Percentiles rank a stretch among this genome's conserved stretches.
Evolutionary conservation across 768 basidiomycete genomes (phyloP).

Genomic region (Lentinula aciculospora): DNA sequence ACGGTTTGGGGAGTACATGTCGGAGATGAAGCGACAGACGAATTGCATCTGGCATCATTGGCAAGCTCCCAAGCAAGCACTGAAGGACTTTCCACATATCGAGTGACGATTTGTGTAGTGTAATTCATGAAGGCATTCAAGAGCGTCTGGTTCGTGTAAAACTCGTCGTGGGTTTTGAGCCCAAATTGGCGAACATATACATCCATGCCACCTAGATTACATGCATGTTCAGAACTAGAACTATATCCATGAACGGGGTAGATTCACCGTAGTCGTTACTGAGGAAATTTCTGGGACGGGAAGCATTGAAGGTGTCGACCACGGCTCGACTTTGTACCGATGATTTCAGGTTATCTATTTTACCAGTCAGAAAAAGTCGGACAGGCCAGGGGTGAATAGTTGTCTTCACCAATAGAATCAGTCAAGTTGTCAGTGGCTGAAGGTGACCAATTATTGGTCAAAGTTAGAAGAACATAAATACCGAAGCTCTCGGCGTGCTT

Average conservation of each 20-base stretch:
- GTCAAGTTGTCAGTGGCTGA: conserved; percentile 22
- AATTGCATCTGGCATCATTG: conserved; percentile 64
- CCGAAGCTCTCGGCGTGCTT: conserved; percentile 48
- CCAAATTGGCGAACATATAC: conserved; percentile 50
- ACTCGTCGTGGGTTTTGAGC: conserved; percentile 47
- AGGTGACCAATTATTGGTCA: conserved; percentile 62
- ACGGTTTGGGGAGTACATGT: conserved; percentile 45
- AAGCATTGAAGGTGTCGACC: conserved; percentile 25
- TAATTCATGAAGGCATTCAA: conserved; percentile 53
- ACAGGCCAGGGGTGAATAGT: background rate
- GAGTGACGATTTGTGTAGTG: conserved; percentile 45
- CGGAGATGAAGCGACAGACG: conserved; percentile 36
- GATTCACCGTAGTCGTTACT: conserved; percentile 58
- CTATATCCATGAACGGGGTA: background rate
- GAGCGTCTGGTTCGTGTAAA: conserved; percentile 48
- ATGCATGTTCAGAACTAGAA: conserved; percentile 4
- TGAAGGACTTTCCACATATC: conserved; percentile 48
- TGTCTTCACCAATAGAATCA: background rate
- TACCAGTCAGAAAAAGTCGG: background rate
- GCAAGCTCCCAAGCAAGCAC: conserved; percentile 59
- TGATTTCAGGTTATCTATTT: background rate
- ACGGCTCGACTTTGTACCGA: conserved; percentile 10
- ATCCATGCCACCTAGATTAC: conserved; percentile 55
- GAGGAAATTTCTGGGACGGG: conserved; percentile 44
- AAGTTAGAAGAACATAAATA: conserved; percentile 45